Conservation (phyloP, 1,139 yeast species). For the Taphrina pruni region DNA sequence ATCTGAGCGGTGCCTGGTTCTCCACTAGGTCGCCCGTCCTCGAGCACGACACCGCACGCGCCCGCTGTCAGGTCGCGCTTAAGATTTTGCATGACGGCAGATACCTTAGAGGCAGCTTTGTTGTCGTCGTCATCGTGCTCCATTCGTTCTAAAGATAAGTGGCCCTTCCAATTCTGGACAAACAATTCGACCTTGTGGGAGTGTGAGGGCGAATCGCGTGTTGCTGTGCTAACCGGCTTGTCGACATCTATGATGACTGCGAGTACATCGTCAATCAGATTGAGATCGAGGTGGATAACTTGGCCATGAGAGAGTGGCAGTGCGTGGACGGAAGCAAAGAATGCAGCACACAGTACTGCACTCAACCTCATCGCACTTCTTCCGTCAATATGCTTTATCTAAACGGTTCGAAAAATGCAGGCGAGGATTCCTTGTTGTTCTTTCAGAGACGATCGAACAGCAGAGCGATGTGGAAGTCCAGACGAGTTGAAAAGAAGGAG, state of each 20-base stretch:
- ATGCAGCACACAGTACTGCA: neutral
- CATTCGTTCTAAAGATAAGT: neutral
- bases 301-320: neutral
- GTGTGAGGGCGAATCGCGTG: neutral
- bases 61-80: neutral
- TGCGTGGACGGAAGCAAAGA: neutral
- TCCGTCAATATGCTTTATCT: too few relatives aligned
- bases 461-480: too few relatives aligned
- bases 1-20: neutral
- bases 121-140: neutral
- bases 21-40: neutral
- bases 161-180: conserved; percentile 1
- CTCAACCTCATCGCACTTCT: neutral
- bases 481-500: too few relatives aligned
- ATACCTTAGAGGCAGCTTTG: neutral
- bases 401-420: too few relatives aligned
- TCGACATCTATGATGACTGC: conserved; percentile 1
- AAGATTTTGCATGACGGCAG: neutral
- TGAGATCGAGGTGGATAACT: neutral
- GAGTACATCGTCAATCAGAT: conserved; percentile 1
- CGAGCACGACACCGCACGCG: neutral
- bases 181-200: neutral
- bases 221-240: neutral
- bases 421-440: too few relatives aligned
- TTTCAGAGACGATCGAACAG: too few relatives aligned